Evolutionary conservation across 352 stramenopile genomes (phyloP).

Genomic region (Globisporangium splendens): DNA sequence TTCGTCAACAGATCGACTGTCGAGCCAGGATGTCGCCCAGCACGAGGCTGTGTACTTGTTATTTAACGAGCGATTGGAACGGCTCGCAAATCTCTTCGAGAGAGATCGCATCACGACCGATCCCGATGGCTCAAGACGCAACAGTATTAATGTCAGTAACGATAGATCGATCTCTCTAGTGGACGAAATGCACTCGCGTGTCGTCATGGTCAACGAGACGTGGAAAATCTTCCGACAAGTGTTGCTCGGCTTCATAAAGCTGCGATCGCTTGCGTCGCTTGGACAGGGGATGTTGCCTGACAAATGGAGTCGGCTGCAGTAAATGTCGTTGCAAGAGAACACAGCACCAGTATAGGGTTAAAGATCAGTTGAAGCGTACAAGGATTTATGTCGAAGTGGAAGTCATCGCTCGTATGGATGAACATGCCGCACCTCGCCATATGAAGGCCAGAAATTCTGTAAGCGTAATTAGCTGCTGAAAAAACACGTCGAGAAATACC

Average conservation of each 20-base stretch:
- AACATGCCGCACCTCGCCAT: too few relatives aligned
- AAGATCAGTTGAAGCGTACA: background rate
- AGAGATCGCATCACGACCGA: background rate
- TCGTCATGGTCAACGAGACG: slow-evolving; percentile 49
- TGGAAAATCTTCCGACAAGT: slow-evolving; percentile 78
- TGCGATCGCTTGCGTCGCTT: slow-evolving; percentile 44
- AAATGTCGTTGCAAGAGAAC: background rate
- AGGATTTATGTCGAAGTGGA: too few relatives aligned
- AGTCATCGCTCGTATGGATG: too few relatives aligned
- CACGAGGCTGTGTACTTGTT: slow-evolving; percentile 48
- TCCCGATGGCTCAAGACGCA: background rate
- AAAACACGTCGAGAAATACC: too few relatives aligned
- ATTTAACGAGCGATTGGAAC: slow-evolving; percentile 51
- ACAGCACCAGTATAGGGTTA: too few relatives aligned
- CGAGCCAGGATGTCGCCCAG: slow-evolving; percentile 68
- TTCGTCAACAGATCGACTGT: slow-evolving; percentile 40
- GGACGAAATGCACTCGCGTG: slow-evolving; percentile 32
- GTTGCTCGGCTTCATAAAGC: slow-evolving; percentile 51
- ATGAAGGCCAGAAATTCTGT: too few relatives aligned
- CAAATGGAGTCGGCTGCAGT: slow-evolving; percentile 28
- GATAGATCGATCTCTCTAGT: slow-evolving; percentile 25
- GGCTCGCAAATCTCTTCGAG: slow-evolving; percentile 32
- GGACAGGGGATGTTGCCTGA: slow-evolving; percentile 62
- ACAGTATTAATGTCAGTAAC: slow-evolving; percentile 18
- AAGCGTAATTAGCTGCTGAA: too few relatives aligned